phyloP scores from a whole-genome alignment of 441 rosid species.

The Populus hybrid region DNA sequence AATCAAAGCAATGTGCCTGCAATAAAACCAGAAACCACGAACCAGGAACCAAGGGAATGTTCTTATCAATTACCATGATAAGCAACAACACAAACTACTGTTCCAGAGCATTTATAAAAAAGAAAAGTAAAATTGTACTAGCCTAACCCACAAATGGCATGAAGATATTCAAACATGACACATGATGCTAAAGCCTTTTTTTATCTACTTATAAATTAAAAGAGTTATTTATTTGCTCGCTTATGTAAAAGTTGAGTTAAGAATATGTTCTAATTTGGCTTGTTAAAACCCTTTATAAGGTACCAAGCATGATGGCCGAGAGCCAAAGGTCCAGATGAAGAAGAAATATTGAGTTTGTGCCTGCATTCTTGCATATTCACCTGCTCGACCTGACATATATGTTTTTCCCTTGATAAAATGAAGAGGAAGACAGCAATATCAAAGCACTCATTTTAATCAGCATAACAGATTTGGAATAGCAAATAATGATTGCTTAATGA shows the following conservation, averaged over 20 bases:
- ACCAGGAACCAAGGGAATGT: not conserved
- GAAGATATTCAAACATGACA: not conserved
- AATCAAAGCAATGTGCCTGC: not conserved
- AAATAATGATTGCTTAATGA: not conserved
- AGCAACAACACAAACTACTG: not conserved
- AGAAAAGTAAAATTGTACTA: not conserved
- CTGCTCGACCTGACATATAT: not conserved
- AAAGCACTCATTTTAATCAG: not conserved
- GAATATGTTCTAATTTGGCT: not conserved
- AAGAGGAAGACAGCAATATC: not conserved
- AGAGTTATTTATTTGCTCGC: not conserved
- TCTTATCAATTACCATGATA: not conserved
- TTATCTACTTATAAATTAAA: too few species aligned
- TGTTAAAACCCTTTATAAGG: not conserved
- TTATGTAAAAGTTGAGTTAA: not conserved
- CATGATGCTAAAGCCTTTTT: too few species aligned
- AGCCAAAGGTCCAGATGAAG: not conserved
- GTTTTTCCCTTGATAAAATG: constrained; percentile 6
- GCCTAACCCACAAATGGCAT: not conserved
- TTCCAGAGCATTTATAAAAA: too few species aligned
- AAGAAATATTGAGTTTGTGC: not conserved
- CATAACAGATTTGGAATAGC: not conserved
- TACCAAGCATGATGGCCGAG: not conserved
- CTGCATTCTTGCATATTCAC: not conserved
- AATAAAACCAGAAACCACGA: not conserved